Percentiles rank a stretch among this genome's conserved stretches.
Evolutionary conservation across 2,329 filamentous ascomycete genomes (phyloP).

Genomic region (Colletotrichum agaves): DNA sequence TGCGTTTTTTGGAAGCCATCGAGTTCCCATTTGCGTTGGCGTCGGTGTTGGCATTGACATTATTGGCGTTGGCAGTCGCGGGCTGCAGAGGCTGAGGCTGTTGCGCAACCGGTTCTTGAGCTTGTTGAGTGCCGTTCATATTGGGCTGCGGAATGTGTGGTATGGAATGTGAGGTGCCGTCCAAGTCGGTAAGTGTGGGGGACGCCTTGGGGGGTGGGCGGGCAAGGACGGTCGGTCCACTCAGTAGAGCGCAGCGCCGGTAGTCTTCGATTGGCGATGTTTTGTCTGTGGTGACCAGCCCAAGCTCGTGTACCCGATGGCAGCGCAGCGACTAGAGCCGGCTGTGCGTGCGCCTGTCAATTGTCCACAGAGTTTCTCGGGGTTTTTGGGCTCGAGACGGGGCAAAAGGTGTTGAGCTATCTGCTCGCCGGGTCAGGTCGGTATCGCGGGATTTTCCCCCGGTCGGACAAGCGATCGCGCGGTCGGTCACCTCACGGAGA

Average conservation of each 20-base stretch:
- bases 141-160: slow-evolving; percentile 20
- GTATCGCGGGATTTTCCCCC: slow-evolving; percentile 4
- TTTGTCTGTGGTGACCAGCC: slow-evolving; percentile 21
- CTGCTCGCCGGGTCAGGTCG: not conserved
- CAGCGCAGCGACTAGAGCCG: slow-evolving; percentile 11
- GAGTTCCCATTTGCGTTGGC: slow-evolving; percentile 36
- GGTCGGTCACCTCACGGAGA: not conserved
- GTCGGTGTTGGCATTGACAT: not conserved
- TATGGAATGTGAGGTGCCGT: slow-evolving; percentile 9
- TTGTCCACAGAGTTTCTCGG: not conserved
- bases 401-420: not conserved
- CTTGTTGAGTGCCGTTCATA: slow-evolving; percentile 37
- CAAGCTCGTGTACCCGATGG: slow-evolving; percentile 11
- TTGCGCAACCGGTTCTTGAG: slow-evolving; percentile 29
- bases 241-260: slow-evolving; percentile 11
- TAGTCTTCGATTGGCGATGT: slow-evolving; percentile 20
- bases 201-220: slow-evolving; percentile 9
- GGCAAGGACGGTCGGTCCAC: slow-evolving; percentile 2
- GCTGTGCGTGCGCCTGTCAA: slow-evolving; percentile 13
- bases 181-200: slow-evolving; percentile 2
- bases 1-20: slow-evolving; percentile 70
- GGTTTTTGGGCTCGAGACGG: not conserved
- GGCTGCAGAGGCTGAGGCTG: slow-evolving; percentile 33
- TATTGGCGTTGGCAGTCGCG: slow-evolving; percentile 16
- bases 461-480: not conserved